phyloP scores from a whole-genome alignment of 306 rosid species.

The Ceratonia siliqua region DNA sequence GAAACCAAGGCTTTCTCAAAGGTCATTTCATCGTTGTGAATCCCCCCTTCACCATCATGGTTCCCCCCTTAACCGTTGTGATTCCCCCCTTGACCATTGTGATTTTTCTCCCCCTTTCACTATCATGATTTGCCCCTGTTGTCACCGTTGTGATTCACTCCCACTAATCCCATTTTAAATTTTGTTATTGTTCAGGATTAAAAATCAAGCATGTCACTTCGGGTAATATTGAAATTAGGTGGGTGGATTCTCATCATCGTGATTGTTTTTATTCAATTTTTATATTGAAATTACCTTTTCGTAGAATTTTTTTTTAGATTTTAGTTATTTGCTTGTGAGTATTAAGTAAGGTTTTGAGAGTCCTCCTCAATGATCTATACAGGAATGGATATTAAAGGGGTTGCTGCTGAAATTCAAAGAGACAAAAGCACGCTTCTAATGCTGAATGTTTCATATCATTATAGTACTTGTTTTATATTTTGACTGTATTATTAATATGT shows the following conservation, averaged over 20 bases:
- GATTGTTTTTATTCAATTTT: too few species aligned
- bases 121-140: too few species aligned
- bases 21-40: too few species aligned
- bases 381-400: conserved; percentile 99
- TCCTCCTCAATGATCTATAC: conserved; percentile 69
- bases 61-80: too few species aligned
- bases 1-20: too few species aligned
- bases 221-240: conserved; percentile 12
- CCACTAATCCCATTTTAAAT: not conserved
- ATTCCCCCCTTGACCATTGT: too few species aligned
- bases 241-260: too few species aligned
- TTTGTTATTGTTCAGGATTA: not conserved
- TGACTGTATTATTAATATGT: too few species aligned
- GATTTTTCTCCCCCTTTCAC: too few species aligned
- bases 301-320: conserved; percentile 30
- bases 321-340: conserved; percentile 49
- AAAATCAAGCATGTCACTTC: not conserved
- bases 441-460: conserved; percentile 78
- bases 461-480: conserved; percentile 45
- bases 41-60: too few species aligned
- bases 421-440: conserved; percentile 95
- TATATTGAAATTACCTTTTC: conserved; percentile 22
- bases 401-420: conserved; percentile 95
- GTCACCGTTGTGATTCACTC: too few species aligned
- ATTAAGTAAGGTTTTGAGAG: conserved; percentile 61